Conservation (phyloP, 164 flowering plant species). For the Brasenia schreberi region DNA sequence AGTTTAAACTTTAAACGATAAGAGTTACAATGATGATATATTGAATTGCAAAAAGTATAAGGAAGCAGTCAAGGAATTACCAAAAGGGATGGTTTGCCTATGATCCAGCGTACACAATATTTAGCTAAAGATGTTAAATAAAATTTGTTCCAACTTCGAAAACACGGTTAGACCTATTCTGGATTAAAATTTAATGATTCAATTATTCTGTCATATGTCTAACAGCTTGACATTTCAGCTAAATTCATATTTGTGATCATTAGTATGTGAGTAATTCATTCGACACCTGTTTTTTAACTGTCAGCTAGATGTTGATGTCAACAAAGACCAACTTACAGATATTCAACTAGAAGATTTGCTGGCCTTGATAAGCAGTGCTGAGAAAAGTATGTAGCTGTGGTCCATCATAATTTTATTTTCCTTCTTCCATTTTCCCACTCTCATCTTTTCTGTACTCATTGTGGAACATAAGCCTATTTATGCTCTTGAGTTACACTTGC, state of each 20-base stretch:
- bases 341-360: conserved; percentile 55
- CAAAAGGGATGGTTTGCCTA: no score
- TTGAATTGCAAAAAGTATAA: no score
- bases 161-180: background rate
- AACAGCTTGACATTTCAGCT: background rate
- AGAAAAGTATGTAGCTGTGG: conserved; percentile 47
- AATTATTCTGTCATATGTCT: background rate
- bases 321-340: conserved; percentile 34
- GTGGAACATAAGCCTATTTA: background rate
- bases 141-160: background rate
- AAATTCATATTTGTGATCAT: background rate
- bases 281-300: background rate
- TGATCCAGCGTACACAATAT: no score
- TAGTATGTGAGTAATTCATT: background rate
- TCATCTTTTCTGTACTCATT: background rate
- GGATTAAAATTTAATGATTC: background rate
- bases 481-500: conserved; percentile 2
- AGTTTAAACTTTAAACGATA: no score
- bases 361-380: conserved; percentile 78
- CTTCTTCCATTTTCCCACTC: background rate
- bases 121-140: no score
- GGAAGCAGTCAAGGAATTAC: no score
- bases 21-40: no score
- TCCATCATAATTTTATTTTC: background rate
- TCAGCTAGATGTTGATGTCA: conserved; percentile 27